phyloP scores from a whole-genome alignment of 2,329 filamentous ascomycete genomes.

The Nannizziopsis arthrosporioides region DNA sequence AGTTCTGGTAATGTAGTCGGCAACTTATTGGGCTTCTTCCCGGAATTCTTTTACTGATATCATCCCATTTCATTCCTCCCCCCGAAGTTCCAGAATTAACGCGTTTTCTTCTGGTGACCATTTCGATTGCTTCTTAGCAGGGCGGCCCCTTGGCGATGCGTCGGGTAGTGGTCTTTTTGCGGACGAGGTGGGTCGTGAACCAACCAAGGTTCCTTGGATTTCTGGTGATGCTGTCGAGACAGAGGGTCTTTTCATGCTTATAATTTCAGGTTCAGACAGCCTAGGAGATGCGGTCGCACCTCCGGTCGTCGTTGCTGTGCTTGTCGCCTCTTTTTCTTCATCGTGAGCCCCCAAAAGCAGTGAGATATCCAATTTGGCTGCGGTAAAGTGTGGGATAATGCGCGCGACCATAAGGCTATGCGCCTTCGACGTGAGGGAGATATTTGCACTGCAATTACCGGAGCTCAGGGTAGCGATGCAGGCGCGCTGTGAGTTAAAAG shows the following conservation, averaged over 20 bases:
- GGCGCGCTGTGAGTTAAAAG: neutral
- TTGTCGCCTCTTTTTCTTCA: slow-evolving; percentile 16
- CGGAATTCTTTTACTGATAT: slow-evolving; percentile 82
- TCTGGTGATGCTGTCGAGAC: slow-evolving; percentile 8
- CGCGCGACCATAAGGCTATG: slow-evolving; percentile 12
- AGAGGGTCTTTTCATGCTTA: neutral
- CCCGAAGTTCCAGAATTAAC: slow-evolving; percentile 83
- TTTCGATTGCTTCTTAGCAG: slow-evolving; percentile 89
- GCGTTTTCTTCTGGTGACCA: slow-evolving; percentile 91
- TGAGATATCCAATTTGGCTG: slow-evolving; percentile 19
- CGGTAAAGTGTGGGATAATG: slow-evolving; percentile 13
- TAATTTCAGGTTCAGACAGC: slow-evolving; percentile 2
- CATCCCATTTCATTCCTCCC: slow-evolving; percentile 97
- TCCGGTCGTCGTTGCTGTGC: slow-evolving; percentile 8
- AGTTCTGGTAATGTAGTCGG: slow-evolving; percentile 92
- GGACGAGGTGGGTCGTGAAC: slow-evolving; percentile 4
- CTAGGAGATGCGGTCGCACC: slow-evolving; percentile 6
- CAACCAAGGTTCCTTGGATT: neutral
- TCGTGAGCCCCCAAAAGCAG: slow-evolving; percentile 15
- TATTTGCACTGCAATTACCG: neutral
- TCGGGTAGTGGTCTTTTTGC: slow-evolving; percentile 5
- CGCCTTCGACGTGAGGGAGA: neutral
- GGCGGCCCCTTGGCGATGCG: slow-evolving; percentile 23
- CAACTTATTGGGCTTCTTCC: slow-evolving; percentile 90
- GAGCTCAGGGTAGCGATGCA: neutral